Percentiles rank a stretch among this genome's conserved stretches.
These are phyloP conservation scores for Achaetomium macrosporum DNA, from an alignment of 2,329 filamentous ascomycete species.

Conservation along the genomic window DNA sequence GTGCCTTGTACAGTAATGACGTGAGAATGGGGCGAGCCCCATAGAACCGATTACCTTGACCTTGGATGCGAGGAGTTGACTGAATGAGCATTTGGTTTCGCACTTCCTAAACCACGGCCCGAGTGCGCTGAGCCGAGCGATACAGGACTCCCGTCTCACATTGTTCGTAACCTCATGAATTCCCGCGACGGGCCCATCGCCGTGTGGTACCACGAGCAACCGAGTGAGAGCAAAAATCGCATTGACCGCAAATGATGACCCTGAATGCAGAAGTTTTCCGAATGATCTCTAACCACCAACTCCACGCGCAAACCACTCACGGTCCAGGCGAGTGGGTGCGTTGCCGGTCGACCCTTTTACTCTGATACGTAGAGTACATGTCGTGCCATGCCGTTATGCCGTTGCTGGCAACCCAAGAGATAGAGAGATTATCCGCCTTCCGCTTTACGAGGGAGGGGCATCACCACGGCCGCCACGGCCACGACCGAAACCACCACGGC, in stretches of 20 bases:
- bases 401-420: slow-evolving; percentile 24
- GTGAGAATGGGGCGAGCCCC: background rate
- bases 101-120: background rate
- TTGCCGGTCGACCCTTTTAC: slow-evolving; percentile 28
- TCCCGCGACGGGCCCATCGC: slow-evolving; percentile 13
- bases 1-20: background rate
- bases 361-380: slow-evolving; percentile 41
- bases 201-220: slow-evolving; percentile 14
- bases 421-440: slow-evolving; percentile 23
- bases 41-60: background rate
- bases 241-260: slow-evolving; percentile 23
- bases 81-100: background rate
- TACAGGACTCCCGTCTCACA: slow-evolving; percentile 4
- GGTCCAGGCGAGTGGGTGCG: slow-evolving; percentile 27
- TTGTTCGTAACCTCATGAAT: slow-evolving; percentile 16
- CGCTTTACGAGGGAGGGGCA: slow-evolving; percentile 59
- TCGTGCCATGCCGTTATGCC: slow-evolving; percentile 30
- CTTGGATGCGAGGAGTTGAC: background rate
- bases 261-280: slow-evolving; percentile 24
- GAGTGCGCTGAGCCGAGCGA: slow-evolving; percentile 3
- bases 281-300: slow-evolving; percentile 24
- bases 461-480: slow-evolving; percentile 76
- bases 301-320: slow-evolving; percentile 30
- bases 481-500: slow-evolving; percentile 85
- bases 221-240: slow-evolving; percentile 21